Percentiles rank a stretch among this genome's conserved stretches.
phyloP scores from a whole-genome alignment of 2,329 filamentous ascomycete species.

The Pseudocercospora crystallina region DNA sequence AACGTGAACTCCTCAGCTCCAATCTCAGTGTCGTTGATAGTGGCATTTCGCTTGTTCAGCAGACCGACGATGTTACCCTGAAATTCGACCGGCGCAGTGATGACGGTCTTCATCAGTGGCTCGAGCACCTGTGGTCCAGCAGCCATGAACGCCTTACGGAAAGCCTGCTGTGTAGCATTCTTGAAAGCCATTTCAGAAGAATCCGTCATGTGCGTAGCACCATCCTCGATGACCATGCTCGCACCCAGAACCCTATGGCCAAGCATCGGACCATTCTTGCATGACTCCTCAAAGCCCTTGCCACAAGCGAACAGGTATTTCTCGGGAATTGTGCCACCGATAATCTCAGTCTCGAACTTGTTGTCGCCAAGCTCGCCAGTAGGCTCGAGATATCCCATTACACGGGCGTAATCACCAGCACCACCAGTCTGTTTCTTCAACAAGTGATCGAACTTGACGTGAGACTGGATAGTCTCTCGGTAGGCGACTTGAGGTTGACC shows the following conservation, averaged over 20 bases:
- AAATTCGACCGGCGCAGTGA: conserved; percentile 95
- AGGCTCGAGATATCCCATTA: conserved; percentile 89
- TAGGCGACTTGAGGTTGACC: conserved; percentile 96
- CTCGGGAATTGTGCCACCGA: conserved; percentile 88
- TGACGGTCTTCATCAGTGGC: conserved; percentile 96
- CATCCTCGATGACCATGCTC: conserved; percentile 90
- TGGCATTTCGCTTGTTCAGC: conserved; percentile 93
- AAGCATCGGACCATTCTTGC: conserved; percentile 82
- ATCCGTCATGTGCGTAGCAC: conserved; percentile 95
- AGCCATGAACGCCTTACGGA: conserved; percentile 86
- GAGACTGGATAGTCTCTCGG: conserved; percentile 83
- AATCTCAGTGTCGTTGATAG: conserved; percentile 93
- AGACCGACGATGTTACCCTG: conserved; percentile 93
- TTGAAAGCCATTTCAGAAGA: conserved; percentile 97
- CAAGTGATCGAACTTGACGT: conserved; percentile 84
- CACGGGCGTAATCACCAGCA: conserved; percentile 91
- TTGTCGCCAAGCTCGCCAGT: conserved; percentile 71
- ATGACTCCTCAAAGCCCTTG: conserved; percentile 86
- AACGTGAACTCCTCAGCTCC: conserved; percentile 92
- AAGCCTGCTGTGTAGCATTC: conserved; percentile 90
- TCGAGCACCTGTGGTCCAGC: conserved; percentile 84
- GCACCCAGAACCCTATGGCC: conserved; percentile 90
- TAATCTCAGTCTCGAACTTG: conserved; percentile 80
- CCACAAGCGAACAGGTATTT: conserved; percentile 94
- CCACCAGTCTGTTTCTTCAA: conserved; percentile 95